Evolutionary conservation across 139 green algal species (phyloP), one percentile per base, ranked within the genome.

Genomic region (Chlorokybus atmophyticus): DNA sequence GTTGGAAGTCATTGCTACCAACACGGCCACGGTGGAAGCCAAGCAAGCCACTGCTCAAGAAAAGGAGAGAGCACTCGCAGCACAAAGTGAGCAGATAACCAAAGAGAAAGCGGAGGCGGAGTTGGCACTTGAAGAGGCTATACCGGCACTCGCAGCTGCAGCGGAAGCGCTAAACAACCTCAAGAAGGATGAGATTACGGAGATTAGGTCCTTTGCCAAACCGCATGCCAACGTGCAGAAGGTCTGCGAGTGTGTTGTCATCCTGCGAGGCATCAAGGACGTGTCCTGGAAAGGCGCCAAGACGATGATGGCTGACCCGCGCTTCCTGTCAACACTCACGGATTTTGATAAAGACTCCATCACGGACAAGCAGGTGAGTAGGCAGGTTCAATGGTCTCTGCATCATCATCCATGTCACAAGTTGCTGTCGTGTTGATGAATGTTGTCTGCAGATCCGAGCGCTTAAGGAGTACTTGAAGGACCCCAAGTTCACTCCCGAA

Each of bases 141-240:
- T 93, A 53, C 85, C 85, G 19, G 83, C 81, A 1, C 53, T 93
- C 38, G 82, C 90, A 68, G 83, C 85, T 55, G 85, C 85, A 14
- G 82, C 82, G n/a, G 70, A 77, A 5, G 83, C 83, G 19, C 69
- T 93, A 53, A 76, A 82, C 32, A 83, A 87, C 55, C 57, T 93
- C 35, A 84, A 86, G 52, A 86, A 79, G 74, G 83, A 93, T 47
- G 82, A 93, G 53, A 93, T 93, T 67, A 91, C 79, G 0, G 83
- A 91, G 67, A 88, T 93, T 35, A 60, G 79, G 2, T 88, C 80
- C 28, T 93, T 88, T 63, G 75, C 82, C 24, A 93, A 93, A 65
- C 85, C 85, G n/a, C 79, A 85, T 59, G 61, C 83, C 19, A 58
- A 82, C 23, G 83, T 93, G 42, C 83, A 90, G 64, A 84, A 86